Base-by-base conservation (phyloP, 805 yeast species). In the Lipomyces kockii region DNA sequence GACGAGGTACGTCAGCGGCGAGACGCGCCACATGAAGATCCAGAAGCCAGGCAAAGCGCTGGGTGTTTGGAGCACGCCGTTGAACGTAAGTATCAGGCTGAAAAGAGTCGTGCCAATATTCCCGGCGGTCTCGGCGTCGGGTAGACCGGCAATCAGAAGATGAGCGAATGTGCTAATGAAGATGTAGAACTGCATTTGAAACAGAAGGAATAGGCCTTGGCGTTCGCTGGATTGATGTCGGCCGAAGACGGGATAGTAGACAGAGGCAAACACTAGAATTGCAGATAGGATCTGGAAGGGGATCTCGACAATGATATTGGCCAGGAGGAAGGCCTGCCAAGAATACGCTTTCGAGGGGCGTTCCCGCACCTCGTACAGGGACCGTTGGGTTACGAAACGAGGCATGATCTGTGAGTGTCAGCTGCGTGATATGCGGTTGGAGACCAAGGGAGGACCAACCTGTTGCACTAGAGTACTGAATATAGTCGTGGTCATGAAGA, bases 21-120 rank as follows among this genome's bases (percentile, higher is more conserved):
- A 87, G 20, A 82, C 83, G 73, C 89, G 84, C 84, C 89, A 88
- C 92, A 91, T 89, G 77, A 89, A 91, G 51, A 84, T 86, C 96
- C 95, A 90, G 80, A 91, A 90, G 0, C 90, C 87, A 11, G 95
- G 95, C 88, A 90, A 83, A 60, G 81, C 77, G 2, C 68, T 53
- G 5, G 78, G 78, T 12, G 87, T 85, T 72, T 87, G 90, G 64
- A 87, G 80, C 64, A 89, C 89, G 80, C 92, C 91, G 77, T 90
- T 83, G 80, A 90, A 89, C 25, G 87, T 79, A 63, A 89, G 83
- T 72, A 85, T 77, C 74, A 89, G 83, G 39, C 88, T 80, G 76
- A 85, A 84, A 68, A 85, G 78, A 83, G 49, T 87, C 80, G 77
- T 85, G 83, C 70, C 84, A 59, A 89, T 77, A 62, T 87, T 87